Evolutionary conservation across 257 asterid genomes (phyloP).

Genomic region (Primulina huaijiensis): DNA sequence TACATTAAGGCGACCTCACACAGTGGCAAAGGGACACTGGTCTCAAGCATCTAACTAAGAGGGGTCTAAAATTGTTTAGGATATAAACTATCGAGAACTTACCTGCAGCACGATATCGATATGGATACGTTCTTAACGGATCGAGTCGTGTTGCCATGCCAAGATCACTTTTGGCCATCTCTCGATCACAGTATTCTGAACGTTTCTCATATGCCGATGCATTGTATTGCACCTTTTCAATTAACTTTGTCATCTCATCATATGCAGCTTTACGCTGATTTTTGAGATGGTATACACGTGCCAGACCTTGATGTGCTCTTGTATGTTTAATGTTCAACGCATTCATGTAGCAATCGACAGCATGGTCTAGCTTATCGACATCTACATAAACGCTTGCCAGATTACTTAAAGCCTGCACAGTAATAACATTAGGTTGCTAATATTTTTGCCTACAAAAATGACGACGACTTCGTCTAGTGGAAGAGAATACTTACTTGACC

Average conservation of each 20-base stretch:
- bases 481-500: constrained; percentile 69
- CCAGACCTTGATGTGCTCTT: constrained; percentile 93
- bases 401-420: constrained; percentile 80
- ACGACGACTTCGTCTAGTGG: neutral
- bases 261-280: constrained; percentile 79
- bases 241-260: constrained; percentile 95
- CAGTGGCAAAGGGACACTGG: too few relatives aligned
- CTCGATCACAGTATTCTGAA: constrained; percentile 87
- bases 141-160: constrained; percentile 74
- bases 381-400: constrained; percentile 85
- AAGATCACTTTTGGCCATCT: constrained; percentile 88
- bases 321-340: constrained; percentile 91
- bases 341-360: constrained; percentile 78
- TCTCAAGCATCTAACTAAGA: neutral
- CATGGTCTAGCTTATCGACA: constrained; percentile 75
- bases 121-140: constrained; percentile 91
- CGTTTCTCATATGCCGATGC: constrained; percentile 98
- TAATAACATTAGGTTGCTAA: constrained; percentile 20
- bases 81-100: constrained; percentile 18
- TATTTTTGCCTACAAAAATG: constrained; percentile 4
- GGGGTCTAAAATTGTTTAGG: neutral
- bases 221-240: constrained; percentile 72
- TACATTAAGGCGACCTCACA: too few relatives aligned
- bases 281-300: constrained; percentile 89
- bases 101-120: constrained; percentile 93